Evolutionary conservation across 1,139 yeast genomes (phyloP).

Genomic region (Saccharomyces hybrid): DNA sequence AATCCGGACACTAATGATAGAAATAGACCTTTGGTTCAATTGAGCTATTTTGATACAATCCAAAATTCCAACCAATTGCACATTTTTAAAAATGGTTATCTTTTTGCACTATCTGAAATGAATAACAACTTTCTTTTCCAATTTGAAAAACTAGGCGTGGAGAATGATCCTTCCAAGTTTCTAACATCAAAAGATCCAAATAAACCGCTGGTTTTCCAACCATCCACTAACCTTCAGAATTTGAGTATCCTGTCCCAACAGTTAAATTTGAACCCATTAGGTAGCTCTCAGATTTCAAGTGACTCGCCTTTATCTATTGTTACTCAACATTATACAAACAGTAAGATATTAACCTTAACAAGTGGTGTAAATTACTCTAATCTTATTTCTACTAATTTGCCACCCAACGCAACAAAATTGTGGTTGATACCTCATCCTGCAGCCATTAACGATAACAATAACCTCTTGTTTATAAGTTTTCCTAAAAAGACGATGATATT

Average conservation of each 20-base stretch:
- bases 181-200: constrained; percentile 32
- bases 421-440: constrained; percentile 20
- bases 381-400: constrained; percentile 24
- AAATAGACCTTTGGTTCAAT: constrained; percentile 34
- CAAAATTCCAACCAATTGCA: constrained; percentile 49
- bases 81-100: constrained; percentile 67
- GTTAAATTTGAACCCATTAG: constrained; percentile 51
- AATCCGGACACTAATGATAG: constrained; percentile 37
- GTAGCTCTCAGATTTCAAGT: constrained; percentile 38
- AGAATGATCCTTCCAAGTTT: constrained; percentile 33
- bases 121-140: constrained; percentile 65
- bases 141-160: constrained; percentile 67
- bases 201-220: constrained; percentile 29
- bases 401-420: constrained; percentile 20
- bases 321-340: constrained; percentile 24
- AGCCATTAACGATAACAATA: background rate
- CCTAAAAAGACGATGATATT: constrained; percentile 17
- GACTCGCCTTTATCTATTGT: constrained; percentile 22
- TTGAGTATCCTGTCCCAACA: constrained; percentile 50
- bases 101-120: constrained; percentile 58
- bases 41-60: constrained; percentile 73
- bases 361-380: constrained; percentile 22
- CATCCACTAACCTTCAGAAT: constrained; percentile 42
- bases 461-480: constrained; percentile 34
- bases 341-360: constrained; percentile 24